Base-by-base conservation (phyloP, 371 early-diverging fungal species). In the Massospora cicadina region DNA sequence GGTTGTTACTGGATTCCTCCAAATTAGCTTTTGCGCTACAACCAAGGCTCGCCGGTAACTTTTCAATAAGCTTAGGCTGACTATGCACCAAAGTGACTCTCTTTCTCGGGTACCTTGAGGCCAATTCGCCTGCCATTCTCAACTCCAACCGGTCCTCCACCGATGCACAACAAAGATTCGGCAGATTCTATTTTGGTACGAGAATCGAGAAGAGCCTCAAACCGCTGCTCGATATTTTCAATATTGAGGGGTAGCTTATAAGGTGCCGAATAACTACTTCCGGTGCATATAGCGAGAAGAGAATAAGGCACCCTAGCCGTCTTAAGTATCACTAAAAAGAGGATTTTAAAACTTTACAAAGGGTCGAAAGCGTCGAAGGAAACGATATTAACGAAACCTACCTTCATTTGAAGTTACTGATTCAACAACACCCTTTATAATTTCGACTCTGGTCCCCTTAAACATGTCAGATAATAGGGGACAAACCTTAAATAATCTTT, bases 131-230 rank as follows among this genome's bases (percentile, higher is more conserved):
- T 24, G 68, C 77, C 53, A 75, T 27, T 32, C n/a, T 80, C 82
- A 1, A 77, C 72, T 25, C 79, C 80, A 0, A 79, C 78, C 5
- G 81, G 77, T 0, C 81, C 80, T 29, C 75, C 79, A 17, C 82
- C 81, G 32, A 82, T 75, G 65, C 79, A 77, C 30, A 81, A 63
- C 5, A 81, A 75, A 12, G 64, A 57, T 3, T 72, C 60, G 0
- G 79, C 72, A 3, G 59, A 17, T 31, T 74, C 68, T 25, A 78
- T 74, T 0, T 65, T 65, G 0, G 68, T 56, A 5, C 75, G 65
- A 17, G 74, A 71, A 29, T 62, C 31, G 7, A 61, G 27, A 1
- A 76, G 62, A 21, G 66, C 70, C 2, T 68, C 64, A 1, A 71
- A 23, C 24, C 73, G 60, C 0, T 67, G 60, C 1, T 67, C 54